Base-by-base conservation (phyloP, 208 protist genomes). In the Trypanosoma lewisi region DNA sequence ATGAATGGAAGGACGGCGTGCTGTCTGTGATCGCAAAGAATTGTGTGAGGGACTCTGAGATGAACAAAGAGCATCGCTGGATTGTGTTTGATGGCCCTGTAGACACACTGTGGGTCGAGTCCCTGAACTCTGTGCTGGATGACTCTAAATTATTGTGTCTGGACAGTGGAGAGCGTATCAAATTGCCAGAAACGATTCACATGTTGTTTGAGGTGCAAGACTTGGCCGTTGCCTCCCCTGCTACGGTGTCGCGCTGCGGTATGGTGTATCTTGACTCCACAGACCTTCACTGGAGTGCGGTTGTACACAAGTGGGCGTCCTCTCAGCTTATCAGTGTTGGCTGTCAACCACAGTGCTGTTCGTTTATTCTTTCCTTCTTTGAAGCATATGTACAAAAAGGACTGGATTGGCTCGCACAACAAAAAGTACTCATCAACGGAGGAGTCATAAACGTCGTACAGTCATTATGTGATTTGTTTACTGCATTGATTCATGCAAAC, bases 31-130 rank as follows among this genome's bases (percentile, higher is more conserved):
- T 97, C 65, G 93, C 89, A 30, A 97, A 97, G 69, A 75, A 93
- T 30, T 93, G 87, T 57, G 92, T 96, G 50, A 78, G 82, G 0
- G 84, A 91, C 41, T 80, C 88, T 17, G 91, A 97, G 59, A 33
- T 63, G 11, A 93, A 60, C 56, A 77, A 79, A 3, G 83, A 96
- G 65, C 87, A 95, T 71, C 93, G 98, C 54, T 99, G 96, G 96
- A 96, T 99, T 52, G 89, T 99, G 48, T 99, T 98, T 85, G 98
- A 99, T 74, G 97, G 97, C 28, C 98, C 98, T 41, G 98, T 99
- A 2, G 98, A 99, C 79, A 98, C 98, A 21, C 70, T 99, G 4
- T 99, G 98, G 98, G 99, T 99, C 71, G 98, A 99, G 83, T 99
- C 97, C 39, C 93, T 99, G 71, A 99, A 99, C 88, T 98, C 97